Base-by-base conservation (phyloP, 495 filamentous ascomycete species). In the Aspergillus leporis region DNA sequence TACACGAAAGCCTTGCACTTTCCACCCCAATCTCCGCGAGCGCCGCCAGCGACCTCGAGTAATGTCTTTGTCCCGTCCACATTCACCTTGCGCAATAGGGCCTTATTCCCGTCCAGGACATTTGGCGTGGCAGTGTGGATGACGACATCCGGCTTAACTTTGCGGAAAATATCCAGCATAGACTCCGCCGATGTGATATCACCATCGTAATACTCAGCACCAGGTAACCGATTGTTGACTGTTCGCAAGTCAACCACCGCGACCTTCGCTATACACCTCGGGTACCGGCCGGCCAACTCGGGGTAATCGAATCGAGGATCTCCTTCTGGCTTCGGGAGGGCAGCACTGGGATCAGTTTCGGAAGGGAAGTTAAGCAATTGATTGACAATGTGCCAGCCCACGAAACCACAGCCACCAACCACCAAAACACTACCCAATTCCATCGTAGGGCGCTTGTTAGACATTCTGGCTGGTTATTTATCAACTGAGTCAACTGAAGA, bases 121-220 rank as follows among this genome's bases (percentile, higher is more conserved):
- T 83, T 75, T 3, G 91, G 90, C 5, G 88, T 89, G n/a, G 93
- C 95, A 12, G 94, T 98, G 74, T 99, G 92, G 61, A 98, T 94
- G 41, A 99, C 89, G 12, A 94, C 85, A 63, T 91, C 85, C n/a
- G 95, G 92, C 72, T 86, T 87, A 43, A 87, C 77, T 52, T 83
- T 81, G 16, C 79, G 67, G 70, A 98, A 88, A 12, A 95, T 76
- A 13, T 74, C 70, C 53, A 86, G 70, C 65, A 96, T 80, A 53
- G 79, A 78, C 51, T 79, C 81, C 52, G 76, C 73, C 45, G 90
- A 87, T 38, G 92, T 97, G 71, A 99, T 92, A 70, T 98, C 93
- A 67, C 87, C 90, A 56, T 92, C 83, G 66, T 90, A 81, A 75
- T 99, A 99, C 19, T 78, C 72, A 34, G 93, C 87, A 50, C 85